A percentile compares a stretch with the other conserved stretches of the same genome.
Conservation (phyloP, 768 basidiomycete genomes). For the Astraeus odoratus region DNA sequence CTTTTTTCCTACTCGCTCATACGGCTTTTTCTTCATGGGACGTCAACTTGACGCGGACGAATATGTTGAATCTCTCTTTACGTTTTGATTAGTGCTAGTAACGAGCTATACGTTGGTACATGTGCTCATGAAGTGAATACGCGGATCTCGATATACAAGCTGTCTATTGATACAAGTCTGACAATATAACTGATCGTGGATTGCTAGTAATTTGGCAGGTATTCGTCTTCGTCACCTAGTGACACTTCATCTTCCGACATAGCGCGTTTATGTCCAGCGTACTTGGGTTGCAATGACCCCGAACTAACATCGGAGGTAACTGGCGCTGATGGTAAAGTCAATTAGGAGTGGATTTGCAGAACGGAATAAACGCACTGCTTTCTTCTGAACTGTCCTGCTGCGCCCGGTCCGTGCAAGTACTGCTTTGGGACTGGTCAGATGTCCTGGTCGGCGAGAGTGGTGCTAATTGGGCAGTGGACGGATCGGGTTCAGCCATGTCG, state of each 20-base stretch:
- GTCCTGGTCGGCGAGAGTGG: background rate
- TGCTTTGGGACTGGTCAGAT: background rate
- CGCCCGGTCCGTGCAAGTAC: background rate
- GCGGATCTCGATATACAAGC: background rate
- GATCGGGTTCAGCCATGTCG: background rate
- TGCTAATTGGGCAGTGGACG: background rate
- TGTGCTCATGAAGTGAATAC: conserved; percentile 9
- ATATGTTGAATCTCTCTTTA: conserved; percentile 17
- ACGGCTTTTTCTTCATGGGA: conserved; percentile 22
- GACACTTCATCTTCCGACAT: background rate
- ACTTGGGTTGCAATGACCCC: background rate
- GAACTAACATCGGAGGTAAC: background rate
- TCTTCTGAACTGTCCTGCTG: background rate
- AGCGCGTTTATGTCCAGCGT: background rate
- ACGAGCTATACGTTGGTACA: conserved; percentile 10
- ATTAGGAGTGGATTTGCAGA: too few relatives aligned
- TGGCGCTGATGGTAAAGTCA: too few relatives aligned
- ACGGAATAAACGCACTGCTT: background rate
- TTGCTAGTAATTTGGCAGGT: background rate
- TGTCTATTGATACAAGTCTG: background rate
- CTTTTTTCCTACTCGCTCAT: conserved; percentile 28
- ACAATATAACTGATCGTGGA: too few relatives aligned
- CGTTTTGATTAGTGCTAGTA: conserved; percentile 27
- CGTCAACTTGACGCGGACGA: conserved; percentile 20
- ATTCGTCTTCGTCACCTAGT: background rate